Percentiles rank a stretch among this genome's conserved stretches.
These are phyloP conservation scores for Aspergillus versicolor DNA, from an alignment of 2,329 filamentous ascomycete species.

Conservation along the genomic window DNA sequence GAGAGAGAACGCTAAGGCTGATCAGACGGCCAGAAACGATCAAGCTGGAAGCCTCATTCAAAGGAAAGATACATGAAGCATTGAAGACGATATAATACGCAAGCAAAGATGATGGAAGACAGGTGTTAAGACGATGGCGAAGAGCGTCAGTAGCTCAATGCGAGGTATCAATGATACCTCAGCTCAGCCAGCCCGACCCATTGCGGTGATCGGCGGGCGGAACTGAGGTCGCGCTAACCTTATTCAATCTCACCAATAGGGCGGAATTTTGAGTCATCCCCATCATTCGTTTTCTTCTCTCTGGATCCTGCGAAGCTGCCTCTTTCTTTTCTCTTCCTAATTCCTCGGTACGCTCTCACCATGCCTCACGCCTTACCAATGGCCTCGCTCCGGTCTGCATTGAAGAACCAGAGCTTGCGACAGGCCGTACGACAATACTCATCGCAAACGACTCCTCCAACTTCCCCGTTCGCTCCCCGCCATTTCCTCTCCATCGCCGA, in stretches of 20 bases:
- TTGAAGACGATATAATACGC: background rate
- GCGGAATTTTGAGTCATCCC: conserved; percentile 5
- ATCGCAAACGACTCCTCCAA: conserved; percentile 40
- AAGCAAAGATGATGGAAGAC: conserved; percentile 2
- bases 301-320: background rate
- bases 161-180: background rate
- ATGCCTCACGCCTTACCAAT: conserved; percentile 6
- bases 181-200: background rate
- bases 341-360: background rate
- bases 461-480: conserved; percentile 65
- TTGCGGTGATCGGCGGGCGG: conserved; percentile 1
- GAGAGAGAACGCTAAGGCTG: conserved; percentile 4
- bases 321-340: background rate
- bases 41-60: conserved; percentile 1
- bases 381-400: conserved; percentile 6
- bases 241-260: background rate
- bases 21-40: conserved; percentile 5
- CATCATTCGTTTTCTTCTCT: conserved; percentile 1
- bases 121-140: background rate
- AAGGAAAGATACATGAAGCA: background rate
- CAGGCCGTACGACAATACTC: conserved; percentile 31
- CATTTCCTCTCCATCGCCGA: conserved; percentile 92
- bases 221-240: background rate
- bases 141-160: background rate
- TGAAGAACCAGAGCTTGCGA: conserved; percentile 6